phyloP scores from a whole-genome alignment of 306 rosid genomes.

The Parietaria judaica region DNA sequence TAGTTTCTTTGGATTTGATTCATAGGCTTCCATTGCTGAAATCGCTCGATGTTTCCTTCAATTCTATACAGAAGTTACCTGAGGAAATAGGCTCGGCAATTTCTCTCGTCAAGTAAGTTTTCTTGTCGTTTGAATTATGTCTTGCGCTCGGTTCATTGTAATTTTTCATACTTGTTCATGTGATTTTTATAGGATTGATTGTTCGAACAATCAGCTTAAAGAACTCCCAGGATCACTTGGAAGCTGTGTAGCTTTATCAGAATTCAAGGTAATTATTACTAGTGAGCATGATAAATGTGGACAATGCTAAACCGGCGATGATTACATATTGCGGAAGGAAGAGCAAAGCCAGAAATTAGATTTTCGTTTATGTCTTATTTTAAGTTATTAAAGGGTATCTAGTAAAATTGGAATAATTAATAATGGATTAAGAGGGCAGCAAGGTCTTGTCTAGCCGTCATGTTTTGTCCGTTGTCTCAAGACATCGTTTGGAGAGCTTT shows the following conservation, averaged over 20 bases:
- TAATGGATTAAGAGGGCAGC: too few relatives aligned
- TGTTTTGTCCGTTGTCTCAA: too few relatives aligned
- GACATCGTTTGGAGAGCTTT: too few relatives aligned
- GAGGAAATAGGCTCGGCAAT: constrained; percentile 76
- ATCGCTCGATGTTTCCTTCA: constrained; percentile 69
- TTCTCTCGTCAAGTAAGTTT: constrained; percentile 68
- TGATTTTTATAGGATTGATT: constrained; percentile 59
- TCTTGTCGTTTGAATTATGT: not conserved
- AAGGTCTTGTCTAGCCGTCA: too few relatives aligned
- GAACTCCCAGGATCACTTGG: constrained; percentile 78
- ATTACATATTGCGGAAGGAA: not conserved
- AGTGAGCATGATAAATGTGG: not conserved
- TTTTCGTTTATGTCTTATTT: not conserved
- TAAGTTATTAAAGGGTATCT: not conserved
- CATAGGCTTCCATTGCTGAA: constrained; percentile 64
- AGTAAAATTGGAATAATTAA: not conserved
- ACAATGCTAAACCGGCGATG: not conserved
- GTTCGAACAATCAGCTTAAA: constrained; percentile 68
- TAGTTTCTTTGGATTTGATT: constrained; percentile 8
- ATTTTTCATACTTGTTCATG: not conserved
- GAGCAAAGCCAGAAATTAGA: not conserved
- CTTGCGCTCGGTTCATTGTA: not conserved
- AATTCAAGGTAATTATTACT: constrained; percentile 58
- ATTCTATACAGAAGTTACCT: constrained; percentile 42
- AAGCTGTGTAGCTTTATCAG: constrained; percentile 58